Evolutionary conservation across 768 basidiomycete genomes (phyloP).

Genomic region (Chalciporus piperatus): DNA sequence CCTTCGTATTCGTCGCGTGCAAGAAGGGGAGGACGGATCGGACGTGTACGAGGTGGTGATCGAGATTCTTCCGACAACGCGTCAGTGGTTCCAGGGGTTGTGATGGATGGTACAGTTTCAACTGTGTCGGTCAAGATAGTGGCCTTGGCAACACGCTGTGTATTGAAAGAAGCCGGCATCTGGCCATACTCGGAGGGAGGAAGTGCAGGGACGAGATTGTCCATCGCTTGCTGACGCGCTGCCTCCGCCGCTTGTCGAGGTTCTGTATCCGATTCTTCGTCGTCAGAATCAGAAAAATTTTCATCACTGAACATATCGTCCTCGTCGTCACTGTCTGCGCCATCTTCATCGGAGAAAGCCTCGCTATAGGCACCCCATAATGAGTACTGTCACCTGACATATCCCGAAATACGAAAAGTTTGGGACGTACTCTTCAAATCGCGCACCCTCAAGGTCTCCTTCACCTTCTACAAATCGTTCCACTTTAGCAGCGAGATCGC

Average conservation of each 20-base stretch:
- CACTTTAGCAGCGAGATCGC: slow-evolving; percentile 79
- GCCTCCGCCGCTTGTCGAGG: slow-evolving; percentile 24
- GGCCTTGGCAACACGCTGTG: slow-evolving; percentile 58
- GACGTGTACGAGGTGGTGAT: slow-evolving; percentile 27
- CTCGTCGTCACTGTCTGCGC: slow-evolving; percentile 19
- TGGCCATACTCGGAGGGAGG: slow-evolving; percentile 84
- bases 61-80: not conserved
- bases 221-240: slow-evolving; percentile 68
- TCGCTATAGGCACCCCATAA: slow-evolving; percentile 44
- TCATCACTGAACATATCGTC: slow-evolving; percentile 43
- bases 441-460: slow-evolving; percentile 86
- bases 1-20: slow-evolving; percentile 87
- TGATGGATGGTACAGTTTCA: slow-evolving; percentile 19
- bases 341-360: slow-evolving; percentile 62
- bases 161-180: slow-evolving; percentile 76
- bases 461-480: slow-evolving; percentile 88
- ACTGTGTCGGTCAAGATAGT: slow-evolving; percentile 43
- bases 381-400: not conserved
- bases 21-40: slow-evolving; percentile 75
- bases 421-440: slow-evolving; percentile 79
- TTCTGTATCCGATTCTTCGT: slow-evolving; percentile 36
- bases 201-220: slow-evolving; percentile 76
- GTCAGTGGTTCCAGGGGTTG: slow-evolving; percentile 7
- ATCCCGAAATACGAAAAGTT: not conserved
- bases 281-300: slow-evolving; percentile 44